These are phyloP conservation scores for Puccinia polysora DNA, from an alignment of 1,284 basidiomycete genomes.

Conservation along the genomic window DNA sequence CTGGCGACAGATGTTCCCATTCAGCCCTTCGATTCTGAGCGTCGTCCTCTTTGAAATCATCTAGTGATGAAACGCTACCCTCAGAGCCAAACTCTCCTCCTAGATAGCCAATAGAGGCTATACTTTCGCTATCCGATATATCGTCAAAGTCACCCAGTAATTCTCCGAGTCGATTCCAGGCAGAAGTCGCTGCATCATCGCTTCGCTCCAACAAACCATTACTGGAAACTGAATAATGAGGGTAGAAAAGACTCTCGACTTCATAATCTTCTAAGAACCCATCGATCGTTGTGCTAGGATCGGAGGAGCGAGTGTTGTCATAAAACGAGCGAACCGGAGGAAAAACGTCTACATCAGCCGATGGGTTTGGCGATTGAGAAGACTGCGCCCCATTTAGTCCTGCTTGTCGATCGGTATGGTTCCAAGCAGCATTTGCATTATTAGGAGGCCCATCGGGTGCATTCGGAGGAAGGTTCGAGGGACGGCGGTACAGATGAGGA, in stretches of 20 bases:
- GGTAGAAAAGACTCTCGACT: conserved; percentile 43
- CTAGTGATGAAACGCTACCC: conserved; percentile 4
- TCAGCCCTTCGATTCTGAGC: conserved; percentile 30
- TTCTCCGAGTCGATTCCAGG: conserved; percentile 36
- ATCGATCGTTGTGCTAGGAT: conserved; percentile 26
- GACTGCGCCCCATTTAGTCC: not conserved
- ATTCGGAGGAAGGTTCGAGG: conserved; percentile 15
- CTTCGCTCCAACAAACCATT: conserved; percentile 33
- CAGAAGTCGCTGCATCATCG: conserved; percentile 40
- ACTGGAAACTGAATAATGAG: conserved; percentile 39
- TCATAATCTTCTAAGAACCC: conserved; percentile 42
- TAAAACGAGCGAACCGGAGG: conserved; percentile 36
- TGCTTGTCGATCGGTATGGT: conserved; percentile 31
- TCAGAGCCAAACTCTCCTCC: conserved; percentile 35
- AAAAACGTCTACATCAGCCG: conserved; percentile 31
- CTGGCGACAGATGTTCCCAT: conserved; percentile 42
- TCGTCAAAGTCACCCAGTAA: conserved; percentile 41
- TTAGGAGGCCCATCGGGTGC: conserved; percentile 3
- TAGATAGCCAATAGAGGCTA: conserved; percentile 38
- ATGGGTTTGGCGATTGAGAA: not conserved
- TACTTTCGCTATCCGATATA: conserved; percentile 41
- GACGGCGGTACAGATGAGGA: conserved; percentile 49
- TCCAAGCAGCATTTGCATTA: conserved; percentile 5
- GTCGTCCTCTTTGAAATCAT: conserved; percentile 23
- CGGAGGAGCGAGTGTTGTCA: conserved; percentile 22